Evolutionary conservation across 306 rosid species (phyloP), one percentile per base, ranked within the genome.

Genomic region (Luffa aegyptiaca): DNA sequence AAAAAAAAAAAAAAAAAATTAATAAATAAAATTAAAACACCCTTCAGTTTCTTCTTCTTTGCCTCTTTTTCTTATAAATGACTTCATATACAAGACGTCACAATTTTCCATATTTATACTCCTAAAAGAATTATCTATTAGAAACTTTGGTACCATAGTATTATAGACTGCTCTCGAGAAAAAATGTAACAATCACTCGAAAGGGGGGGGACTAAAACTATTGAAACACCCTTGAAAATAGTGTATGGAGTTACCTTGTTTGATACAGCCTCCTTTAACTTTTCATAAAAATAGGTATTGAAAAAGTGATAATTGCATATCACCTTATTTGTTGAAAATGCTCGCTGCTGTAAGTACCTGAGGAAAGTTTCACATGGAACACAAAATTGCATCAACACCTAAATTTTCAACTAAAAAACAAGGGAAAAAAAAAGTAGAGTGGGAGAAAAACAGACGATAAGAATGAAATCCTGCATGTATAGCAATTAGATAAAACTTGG

Each of bases 201-300:
- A 73, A 35, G 61, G 17, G 26, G 46, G 48, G n/a, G 20, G n/a
- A 26, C 31, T 70, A 46, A 26, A 12, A 17, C 31, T 20, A 45
- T 20, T 70, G 37, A 70, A 45, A 70, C 76, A 44, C 11, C 56
- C n/a, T 44, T 13, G 39, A 70, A 10, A 73, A 73, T 12, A 9
- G 61, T 31, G n/a, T 20, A 68, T 55, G 82, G 36, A 56, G 57
- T 21, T 85, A 94, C 98, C 98, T 95, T 88, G 84, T 82, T 81
- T 58, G 93, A 87, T 53, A 88, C 89, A 81, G 94, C 97, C 82
- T 92, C 95, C 85, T 87, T 89, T 71, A 95, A 95, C 93, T 94
- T 95, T 76, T 90, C 80, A 87, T 92, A 95, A 82, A 95, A 95
- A 87, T 88, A 95, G 37, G 98, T 95, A 81, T 93, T 95, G 82